Evolutionary conservation across 1,284 basidiomycete species (phyloP).

Genomic region (Marasmius sp.): DNA sequence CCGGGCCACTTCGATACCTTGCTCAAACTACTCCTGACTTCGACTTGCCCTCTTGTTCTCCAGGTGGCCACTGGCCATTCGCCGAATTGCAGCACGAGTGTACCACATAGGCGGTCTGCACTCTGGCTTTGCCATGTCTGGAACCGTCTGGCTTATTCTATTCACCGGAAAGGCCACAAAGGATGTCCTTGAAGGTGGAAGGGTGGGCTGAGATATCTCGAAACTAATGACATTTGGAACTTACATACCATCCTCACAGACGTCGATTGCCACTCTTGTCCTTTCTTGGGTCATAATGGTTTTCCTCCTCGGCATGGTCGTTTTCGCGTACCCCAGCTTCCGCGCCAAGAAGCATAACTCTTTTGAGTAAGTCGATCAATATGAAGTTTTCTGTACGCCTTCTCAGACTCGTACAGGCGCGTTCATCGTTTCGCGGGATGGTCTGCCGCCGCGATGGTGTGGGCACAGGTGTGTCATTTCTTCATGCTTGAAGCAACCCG

Average conservation of each 20-base stretch:
- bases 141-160: constrained; percentile 39
- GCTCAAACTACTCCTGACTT: constrained; percentile 1
- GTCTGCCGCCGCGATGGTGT: constrained; percentile 41
- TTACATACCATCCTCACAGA: constrained; percentile 9
- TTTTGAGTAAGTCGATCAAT: constrained; percentile 30
- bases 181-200: constrained; percentile 31
- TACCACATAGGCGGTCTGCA: constrained; percentile 46
- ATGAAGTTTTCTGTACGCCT: not conserved
- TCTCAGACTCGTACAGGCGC: not conserved
- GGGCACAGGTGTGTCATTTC: constrained; percentile 31
- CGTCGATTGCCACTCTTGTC: constrained; percentile 37
- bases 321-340: constrained; percentile 37
- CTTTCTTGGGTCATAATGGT: constrained; percentile 40
- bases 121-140: constrained; percentile 42
- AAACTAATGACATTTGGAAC: not conserved
- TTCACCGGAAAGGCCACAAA: constrained; percentile 40
- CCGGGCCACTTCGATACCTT: not conserved
- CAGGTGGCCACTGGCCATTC: constrained; percentile 39
- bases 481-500: not conserved
- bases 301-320: constrained; percentile 36
- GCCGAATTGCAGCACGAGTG: constrained; percentile 37
- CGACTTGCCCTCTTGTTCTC: not conserved
- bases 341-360: constrained; percentile 35
- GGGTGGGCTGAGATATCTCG: constrained; percentile 23
- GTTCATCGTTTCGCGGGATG: constrained; percentile 46